phyloP scores from a whole-genome alignment of 768 basidiomycete genomes.

The Myochromella boudieri region DNA sequence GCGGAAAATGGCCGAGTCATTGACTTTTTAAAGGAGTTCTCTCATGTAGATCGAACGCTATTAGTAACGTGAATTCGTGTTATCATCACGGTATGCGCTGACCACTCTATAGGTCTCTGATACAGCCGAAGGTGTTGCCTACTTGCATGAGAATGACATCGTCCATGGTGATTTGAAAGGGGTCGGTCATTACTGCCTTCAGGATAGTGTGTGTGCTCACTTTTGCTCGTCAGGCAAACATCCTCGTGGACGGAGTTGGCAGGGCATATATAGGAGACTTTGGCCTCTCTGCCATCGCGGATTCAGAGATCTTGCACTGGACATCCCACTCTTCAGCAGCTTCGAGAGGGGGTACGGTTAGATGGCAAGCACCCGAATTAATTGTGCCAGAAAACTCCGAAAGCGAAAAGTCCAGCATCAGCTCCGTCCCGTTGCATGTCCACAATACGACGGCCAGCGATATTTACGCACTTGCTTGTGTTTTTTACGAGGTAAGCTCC shows the following conservation, averaged over 20 bases:
- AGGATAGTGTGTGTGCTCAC: not conserved
- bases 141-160: not conserved
- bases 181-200: not conserved
- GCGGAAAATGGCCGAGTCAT: constrained; percentile 22
- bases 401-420: not conserved
- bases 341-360: not conserved
- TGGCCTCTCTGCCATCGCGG: not conserved
- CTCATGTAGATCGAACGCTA: constrained; percentile 21
- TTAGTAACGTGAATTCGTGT: constrained; percentile 25
- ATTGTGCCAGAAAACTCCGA: not conserved
- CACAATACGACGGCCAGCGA: not conserved
- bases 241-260: not conserved
- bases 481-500: not conserved
- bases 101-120: not conserved
- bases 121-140: not conserved
- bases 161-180: constrained; percentile 5
- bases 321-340: not conserved
- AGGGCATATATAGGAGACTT: not conserved
- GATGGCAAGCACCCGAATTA: not conserved
- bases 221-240: not conserved
- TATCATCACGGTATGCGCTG: not conserved
- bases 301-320: not conserved
- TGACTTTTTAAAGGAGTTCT: constrained; percentile 25
- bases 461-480: not conserved
- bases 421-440: not conserved